Conservation (phyloP, 2,329 filamentous ascomycete genomes). For the Fusarium fracticaudum region DNA sequence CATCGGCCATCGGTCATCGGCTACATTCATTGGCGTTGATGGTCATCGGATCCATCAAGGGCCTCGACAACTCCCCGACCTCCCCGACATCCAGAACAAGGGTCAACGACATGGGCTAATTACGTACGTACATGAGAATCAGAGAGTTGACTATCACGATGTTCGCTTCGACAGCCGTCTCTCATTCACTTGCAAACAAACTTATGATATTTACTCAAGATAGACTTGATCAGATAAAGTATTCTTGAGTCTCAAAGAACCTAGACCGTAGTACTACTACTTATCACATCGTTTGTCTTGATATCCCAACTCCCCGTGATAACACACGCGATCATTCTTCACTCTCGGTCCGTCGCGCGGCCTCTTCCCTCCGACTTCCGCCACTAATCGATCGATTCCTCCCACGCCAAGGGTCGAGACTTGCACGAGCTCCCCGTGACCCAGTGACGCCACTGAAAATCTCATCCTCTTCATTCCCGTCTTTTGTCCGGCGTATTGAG, state of each 20-base stretch:
- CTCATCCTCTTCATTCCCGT: conserved; percentile 5
- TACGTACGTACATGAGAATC: conserved; percentile 18
- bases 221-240: fast-evolving
- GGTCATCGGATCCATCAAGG: conserved; percentile 10
- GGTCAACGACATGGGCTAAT: not conserved
- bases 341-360: conserved; percentile 23
- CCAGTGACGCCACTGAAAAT: conserved; percentile 27
- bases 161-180: not conserved
- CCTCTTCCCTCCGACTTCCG: conserved; percentile 32
- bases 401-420: conserved; percentile 5
- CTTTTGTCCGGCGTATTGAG: conserved; percentile 10
- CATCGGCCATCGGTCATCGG: conserved; percentile 33
- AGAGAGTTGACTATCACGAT: not conserved
- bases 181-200: too few species aligned
- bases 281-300: not conserved
- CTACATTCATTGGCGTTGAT: conserved; percentile 31
- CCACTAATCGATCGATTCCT: conserved; percentile 7
- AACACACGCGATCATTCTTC: not conserved
- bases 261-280: not conserved
- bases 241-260: fast-evolving
- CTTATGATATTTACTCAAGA: not conserved
- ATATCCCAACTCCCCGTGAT: conserved; percentile 11
- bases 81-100: conserved; percentile 30
- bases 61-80: conserved; percentile 34
- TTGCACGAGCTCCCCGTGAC: conserved; percentile 35